Conservation (phyloP, 331 rosid species). For the Quercus lobata region DNA sequence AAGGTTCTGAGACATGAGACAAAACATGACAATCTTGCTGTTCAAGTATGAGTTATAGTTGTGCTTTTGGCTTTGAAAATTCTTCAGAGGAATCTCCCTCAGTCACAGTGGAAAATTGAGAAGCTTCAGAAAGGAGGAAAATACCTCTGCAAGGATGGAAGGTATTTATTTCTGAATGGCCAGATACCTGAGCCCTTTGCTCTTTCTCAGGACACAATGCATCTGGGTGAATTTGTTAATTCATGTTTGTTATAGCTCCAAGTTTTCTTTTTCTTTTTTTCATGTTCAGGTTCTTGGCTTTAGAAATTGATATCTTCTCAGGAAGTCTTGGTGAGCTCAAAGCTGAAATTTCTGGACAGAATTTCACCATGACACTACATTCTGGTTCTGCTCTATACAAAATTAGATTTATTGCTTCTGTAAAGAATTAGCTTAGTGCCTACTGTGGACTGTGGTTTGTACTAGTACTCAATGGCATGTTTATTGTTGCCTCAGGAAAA, state of each 20-base stretch:
- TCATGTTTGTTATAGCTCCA: slow-evolving; percentile 56
- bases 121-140: slow-evolving; percentile 15
- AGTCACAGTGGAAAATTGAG: background rate
- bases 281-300: slow-evolving; percentile 37
- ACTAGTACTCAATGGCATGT: background rate
- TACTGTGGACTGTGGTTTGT: slow-evolving; percentile 12
- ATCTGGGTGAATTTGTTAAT: slow-evolving; percentile 54
- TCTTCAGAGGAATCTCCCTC: slow-evolving; percentile 9
- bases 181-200: slow-evolving; percentile 19
- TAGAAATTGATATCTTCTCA: slow-evolving; percentile 51
- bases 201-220: slow-evolving; percentile 30
- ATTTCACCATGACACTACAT: slow-evolving; percentile 15
- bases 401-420: slow-evolving; percentile 33
- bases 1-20: slow-evolving; percentile 63
- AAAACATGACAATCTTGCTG: background rate
- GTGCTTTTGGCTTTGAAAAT: slow-evolving; percentile 7
- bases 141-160: background rate
- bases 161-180: slow-evolving; percentile 27
- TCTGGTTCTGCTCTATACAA: slow-evolving; percentile 30
- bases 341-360: slow-evolving; percentile 30
- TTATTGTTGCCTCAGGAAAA: background rate
- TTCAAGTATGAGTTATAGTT: slow-evolving; percentile 1
- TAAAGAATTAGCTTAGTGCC: slow-evolving; percentile 23
- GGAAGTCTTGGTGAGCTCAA: slow-evolving; percentile 37
- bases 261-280: slow-evolving; percentile 38